Percentiles rank a stretch among this genome's conserved stretches.
Conservation (phyloP, 306 rosid genomes). For the Phaseolus lunatus region DNA sequence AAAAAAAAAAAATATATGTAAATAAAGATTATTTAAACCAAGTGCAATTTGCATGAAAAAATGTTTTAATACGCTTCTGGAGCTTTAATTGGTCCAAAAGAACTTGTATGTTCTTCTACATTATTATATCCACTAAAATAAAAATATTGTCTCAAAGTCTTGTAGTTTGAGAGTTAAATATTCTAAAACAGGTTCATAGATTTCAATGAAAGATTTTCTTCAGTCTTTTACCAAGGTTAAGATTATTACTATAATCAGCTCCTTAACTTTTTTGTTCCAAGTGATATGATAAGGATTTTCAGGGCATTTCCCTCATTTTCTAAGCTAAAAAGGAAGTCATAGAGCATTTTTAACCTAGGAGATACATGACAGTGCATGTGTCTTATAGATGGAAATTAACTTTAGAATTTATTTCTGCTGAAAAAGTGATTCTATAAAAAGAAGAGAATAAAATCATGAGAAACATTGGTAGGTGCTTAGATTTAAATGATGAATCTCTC, state of each 20-base stretch:
- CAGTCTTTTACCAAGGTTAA: constrained; percentile 35
- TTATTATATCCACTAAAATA: constrained; percentile 38
- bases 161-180: background rate
- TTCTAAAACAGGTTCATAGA: constrained; percentile 36
- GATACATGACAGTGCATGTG: constrained; percentile 11
- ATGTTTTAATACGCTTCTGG: background rate
- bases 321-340: constrained; percentile 26
- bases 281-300: constrained; percentile 12
- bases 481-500: constrained; percentile 46
- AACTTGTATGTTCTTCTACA: constrained; percentile 22
- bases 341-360: constrained; percentile 19
- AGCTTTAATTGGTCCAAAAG: constrained; percentile 13
- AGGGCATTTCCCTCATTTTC: constrained; percentile 26
- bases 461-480: constrained; percentile 43
- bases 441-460: constrained; percentile 52
- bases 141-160: constrained; percentile 25
- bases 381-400: constrained; percentile 16
- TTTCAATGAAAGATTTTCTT: constrained; percentile 39
- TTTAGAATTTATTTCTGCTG: constrained; percentile 1
- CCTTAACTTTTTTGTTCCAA: constrained; percentile 4
- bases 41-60: background rate
- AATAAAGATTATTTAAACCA: background rate
- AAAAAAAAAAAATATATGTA: too few species aligned
- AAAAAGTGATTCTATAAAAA: constrained; percentile 46
- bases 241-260: constrained; percentile 38